A percentile compares a stretch with the other conserved stretches of the same genome.
These are phyloP conservation scores for Xylaria multiplex DNA, from an alignment of 2,329 filamentous ascomycete species.

Conservation along the genomic window DNA sequence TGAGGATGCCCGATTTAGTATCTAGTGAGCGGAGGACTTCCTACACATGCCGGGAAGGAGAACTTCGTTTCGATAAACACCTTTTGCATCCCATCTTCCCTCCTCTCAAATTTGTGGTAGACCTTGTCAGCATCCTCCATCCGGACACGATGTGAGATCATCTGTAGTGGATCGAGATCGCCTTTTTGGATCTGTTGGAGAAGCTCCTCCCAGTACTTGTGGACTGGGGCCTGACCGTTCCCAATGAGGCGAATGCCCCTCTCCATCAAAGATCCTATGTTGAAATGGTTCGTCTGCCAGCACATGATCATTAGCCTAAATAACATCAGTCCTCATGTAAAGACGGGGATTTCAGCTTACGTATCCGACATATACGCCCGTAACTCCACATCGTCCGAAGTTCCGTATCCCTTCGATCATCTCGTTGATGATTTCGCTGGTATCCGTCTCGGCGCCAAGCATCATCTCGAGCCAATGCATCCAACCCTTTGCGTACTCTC, in stretches of 20 bases:
- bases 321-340: not conserved
- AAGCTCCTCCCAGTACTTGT: conserved; percentile 85
- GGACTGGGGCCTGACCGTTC: conserved; percentile 76
- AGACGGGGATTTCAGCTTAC: conserved; percentile 50
- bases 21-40: conserved; percentile 32
- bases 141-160: conserved; percentile 81
- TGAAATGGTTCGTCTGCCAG: conserved; percentile 78
- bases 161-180: conserved; percentile 78
- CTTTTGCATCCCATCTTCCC: conserved; percentile 81
- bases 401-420: conserved; percentile 79
- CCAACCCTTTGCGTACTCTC: conserved; percentile 71
- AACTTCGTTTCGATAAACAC: conserved; percentile 73
- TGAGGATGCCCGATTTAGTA: conserved; percentile 19
- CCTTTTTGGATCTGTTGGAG: conserved; percentile 72
- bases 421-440: conserved; percentile 81
- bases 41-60: conserved; percentile 55
- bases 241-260: conserved; percentile 82
- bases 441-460: conserved; percentile 82
- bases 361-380: conserved; percentile 73
- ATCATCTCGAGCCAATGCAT: conserved; percentile 67
- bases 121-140: conserved; percentile 77
- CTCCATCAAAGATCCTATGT: conserved; percentile 86
- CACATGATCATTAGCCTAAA: conserved; percentile 67
- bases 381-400: conserved; percentile 79
- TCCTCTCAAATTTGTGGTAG: conserved; percentile 70